Percentiles rank a stretch among this genome's conserved stretches.
Conservation (phyloP, 345 rosid genomes). For the Jatropha curcas region DNA sequence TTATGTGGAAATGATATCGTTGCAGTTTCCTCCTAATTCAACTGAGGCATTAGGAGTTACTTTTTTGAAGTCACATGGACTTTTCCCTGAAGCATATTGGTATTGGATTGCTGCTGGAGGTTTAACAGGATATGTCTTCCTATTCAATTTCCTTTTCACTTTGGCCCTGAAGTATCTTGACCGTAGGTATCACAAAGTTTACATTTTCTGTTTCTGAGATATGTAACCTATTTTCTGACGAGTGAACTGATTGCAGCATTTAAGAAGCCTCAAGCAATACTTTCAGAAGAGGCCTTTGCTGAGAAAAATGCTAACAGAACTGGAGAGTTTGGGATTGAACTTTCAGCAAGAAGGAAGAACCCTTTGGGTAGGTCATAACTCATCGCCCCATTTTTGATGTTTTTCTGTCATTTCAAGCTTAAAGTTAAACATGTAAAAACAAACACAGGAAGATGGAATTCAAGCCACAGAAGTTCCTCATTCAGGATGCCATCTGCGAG, state of each 20-base stretch:
- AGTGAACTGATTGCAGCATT: slow-evolving; percentile 44
- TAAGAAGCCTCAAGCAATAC: slow-evolving; percentile 57
- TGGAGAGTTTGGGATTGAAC: slow-evolving; percentile 36
- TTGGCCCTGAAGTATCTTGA: slow-evolving; percentile 64
- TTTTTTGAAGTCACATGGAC: slow-evolving; percentile 62
- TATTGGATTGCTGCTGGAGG: slow-evolving; percentile 88
- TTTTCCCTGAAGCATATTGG: slow-evolving; percentile 74
- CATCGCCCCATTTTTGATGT: not conserved
- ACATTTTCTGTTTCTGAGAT: slow-evolving; percentile 3
- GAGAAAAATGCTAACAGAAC: slow-evolving; percentile 39
- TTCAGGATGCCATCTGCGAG: slow-evolving; percentile 38
- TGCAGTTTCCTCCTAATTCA: slow-evolving; percentile 56
- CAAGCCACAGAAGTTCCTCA: slow-evolving; percentile 27
- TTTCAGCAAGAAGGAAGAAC: slow-evolving; percentile 31
- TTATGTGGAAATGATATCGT: slow-evolving; percentile 7
- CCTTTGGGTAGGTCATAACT: slow-evolving; percentile 32
- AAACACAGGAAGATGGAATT: slow-evolving; percentile 39
- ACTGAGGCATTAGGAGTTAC: slow-evolving; percentile 66
- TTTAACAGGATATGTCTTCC: slow-evolving; percentile 50
- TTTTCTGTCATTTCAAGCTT: not conserved
- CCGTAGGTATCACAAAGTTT: slow-evolving; percentile 46
- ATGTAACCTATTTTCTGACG: slow-evolving; percentile 17
- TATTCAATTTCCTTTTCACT: slow-evolving; percentile 70
- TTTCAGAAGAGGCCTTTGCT: slow-evolving; percentile 47
- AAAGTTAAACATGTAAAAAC: slow-evolving; percentile 13